Evolutionary conservation across 108 stramenopile species (phyloP), one percentile per base, ranked within the genome.

Genomic region (Tribonema minus): DNA sequence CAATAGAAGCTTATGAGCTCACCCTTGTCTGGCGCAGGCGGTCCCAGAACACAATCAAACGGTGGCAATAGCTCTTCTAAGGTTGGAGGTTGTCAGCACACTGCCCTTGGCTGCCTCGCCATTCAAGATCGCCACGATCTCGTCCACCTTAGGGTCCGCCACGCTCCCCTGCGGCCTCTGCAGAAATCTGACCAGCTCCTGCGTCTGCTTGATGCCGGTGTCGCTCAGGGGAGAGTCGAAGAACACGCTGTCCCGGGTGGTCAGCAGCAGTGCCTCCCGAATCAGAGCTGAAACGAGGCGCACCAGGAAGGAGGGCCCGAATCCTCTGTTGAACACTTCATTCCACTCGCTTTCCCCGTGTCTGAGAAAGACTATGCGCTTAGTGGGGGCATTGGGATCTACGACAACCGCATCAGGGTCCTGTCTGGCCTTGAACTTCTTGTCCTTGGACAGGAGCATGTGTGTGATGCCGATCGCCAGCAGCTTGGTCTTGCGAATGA

Each of bases 331-430:
- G 46, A 78, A 78, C 0, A 78, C 76, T 58, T 85, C 72, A 26
- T 85, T 85, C 84, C 84, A 85, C 36, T 85, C 84, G 12, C 82
- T 82, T 36, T 85, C 84, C 9, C 82, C 84, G n/a, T 85, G 84
- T 30, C 84, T 58, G 12, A 85, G n/a, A 35, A 85, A 85, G 27
- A 85, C 70, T 3, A 85, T 80, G 30, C 81, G 80, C 77, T 83
- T 82, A 35, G 81, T 38, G 7, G 7, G 23, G n/a, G 68, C 9
- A 38, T 36, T 25, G n/a, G 6, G 27, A 12, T 68, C 29, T 4
- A 35, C 32, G 4, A 40, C 37, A 23, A 38, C 12, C 12, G 29
- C 26, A 41, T 36, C 9, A n/a, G 33, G 33, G 39, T 68, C 37
- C 37, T 40, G n/a, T 20, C 23, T 39, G 9, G 60, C 54, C 59